Base-by-base conservation (phyloP, 768 basidiomycete genomes). In the Lactarius sp. region DNA sequence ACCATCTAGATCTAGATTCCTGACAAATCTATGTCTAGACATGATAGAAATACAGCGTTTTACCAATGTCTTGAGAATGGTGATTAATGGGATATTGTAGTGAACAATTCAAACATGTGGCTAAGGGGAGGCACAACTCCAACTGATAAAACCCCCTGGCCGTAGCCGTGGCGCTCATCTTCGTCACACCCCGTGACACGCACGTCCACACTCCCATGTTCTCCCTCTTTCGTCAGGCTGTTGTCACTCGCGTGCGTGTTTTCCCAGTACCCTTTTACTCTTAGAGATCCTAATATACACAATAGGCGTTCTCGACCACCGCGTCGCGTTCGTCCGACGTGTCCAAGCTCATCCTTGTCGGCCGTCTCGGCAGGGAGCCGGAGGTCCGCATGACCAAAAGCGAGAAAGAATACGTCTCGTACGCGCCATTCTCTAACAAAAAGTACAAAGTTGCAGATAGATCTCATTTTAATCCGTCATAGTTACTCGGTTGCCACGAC, bases 1-100 rank as follows among this genome's bases (percentile, higher is more conserved):
- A 87, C 90, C 87, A 62, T 84, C 78, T 47, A 97, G 78, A 73
- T 97, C 85, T 34, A 98, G 77, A 76, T 94, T 94, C 66, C 90
- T 81, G 67, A 98, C 80, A 75, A 87, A 83, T 71, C 94, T 86
- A 76, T 98, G 97, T 74, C 97, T 82, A 6, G 96, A 98, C 94
- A 98, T 94, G 57, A 55, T 55, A 67, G 64, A 62, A 56, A 59
- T 49, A 68, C 58, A 65, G 61, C 60, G 49, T 59, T 68, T 66
- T 65, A 69, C 64, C 49, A 62, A 41, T 54, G 57, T 64, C 54
- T 65, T 62, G 60, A 61, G 50, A 60, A 60, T 62, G 62, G 60
- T 67, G 61, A 67, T 59, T 58, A 67, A 60, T 34, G 58, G 49
- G 58, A 56, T 59, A 49, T 46, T 61, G 60, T 20, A 52, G 52